Evolutionary conservation across 768 basidiomycete genomes (phyloP), one percentile per base, ranked within the genome.

Genomic region (Infundibulicybe gibba): DNA sequence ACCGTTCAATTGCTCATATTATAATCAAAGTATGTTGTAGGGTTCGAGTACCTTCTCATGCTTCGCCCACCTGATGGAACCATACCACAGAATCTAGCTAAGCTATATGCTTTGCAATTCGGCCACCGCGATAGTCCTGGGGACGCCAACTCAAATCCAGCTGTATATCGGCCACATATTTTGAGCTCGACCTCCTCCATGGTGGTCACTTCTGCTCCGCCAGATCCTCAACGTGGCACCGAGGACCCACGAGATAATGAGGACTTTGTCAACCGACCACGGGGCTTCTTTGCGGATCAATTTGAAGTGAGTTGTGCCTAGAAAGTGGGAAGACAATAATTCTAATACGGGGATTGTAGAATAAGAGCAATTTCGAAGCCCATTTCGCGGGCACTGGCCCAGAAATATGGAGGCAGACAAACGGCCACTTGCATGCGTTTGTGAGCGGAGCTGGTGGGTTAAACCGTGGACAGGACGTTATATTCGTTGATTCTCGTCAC

Each of bases 271-370:
- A 64, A 57, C 42, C 74, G 75, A 56, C 87, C 89, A 3, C 72
- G 89, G 51, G 95, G 94, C 0, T 89, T 86, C 67, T 99, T 98
- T 57, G 92, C 93, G 3, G 93, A 99, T 61, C 97, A 99, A 65
- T 98, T 99, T 49, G 95, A 97, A 65, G 74, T 68, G 38, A 14
- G 61, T 47, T 16, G 8, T 25, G 25, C 25, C 25, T 25, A 8
- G 25, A 8, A 3, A 8, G 25, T 8, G 25, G 8, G 25, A 25
- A 25, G 25, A 25, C 8, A 25, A 25, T 25, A 25, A 25, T 25
- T 25, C 25, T 25, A 25, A 25, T 8, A 25, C 25, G 3, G 25
- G 25, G 8, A 25, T 4, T 37, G 25, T 15, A 91, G 87, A 98
- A 94, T 62, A 78, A 72, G 56, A 90, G 88, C 58, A 98, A 99